Base-by-base conservation (phyloP, 2,329 filamentous ascomycete genomes). In the Fusarium sarcochroum region DNA sequence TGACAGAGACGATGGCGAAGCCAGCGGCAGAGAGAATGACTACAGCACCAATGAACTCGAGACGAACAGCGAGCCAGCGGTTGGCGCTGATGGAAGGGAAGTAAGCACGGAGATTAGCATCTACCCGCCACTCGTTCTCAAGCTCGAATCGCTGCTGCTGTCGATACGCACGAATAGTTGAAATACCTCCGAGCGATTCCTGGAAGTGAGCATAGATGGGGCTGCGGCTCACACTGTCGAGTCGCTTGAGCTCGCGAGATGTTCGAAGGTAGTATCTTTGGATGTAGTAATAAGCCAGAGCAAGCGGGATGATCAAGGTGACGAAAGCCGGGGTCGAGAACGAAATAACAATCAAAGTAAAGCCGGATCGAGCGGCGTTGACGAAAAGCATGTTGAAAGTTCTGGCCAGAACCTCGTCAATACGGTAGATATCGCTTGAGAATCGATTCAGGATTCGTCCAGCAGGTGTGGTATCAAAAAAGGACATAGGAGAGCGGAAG, bases 191-290 rank as follows among this genome's bases (percentile, higher is more conserved):
- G 11, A 99, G 87, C 3, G 94, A 97, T 81, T 99, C 97, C 78
- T 99, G 96, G 83, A 99, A 99, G 80, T 99, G 97, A 8, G 96
- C 96, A 79, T 94, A 99, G 74, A 99, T 97, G 25, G 97, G 97
- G 78, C 94, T 98, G 74, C 94, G 91, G 78, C 92, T 97, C 71
- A 98, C 91, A 77, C 94, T 98, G 80, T 99, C 96, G 61, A 99
- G 86, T 69, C 96, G 89, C 85, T 99, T 99, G 69, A 99, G 86
- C 82, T 99, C 97, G 68, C 97, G 92, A 61, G 96, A 99, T 15
- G 96, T 98, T 66, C 94, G 89, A 48, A 99, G 88, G 79, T 99
- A 99, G 85, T 99, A 99, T 74, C 94, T 90, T 80, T 99, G 96
- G 73, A 98, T 97, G 81, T 90, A 97, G 72, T 97, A 87, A 80